Percentiles rank a stretch among this genome's conserved stretches.
Conservation (phyloP, 495 filamentous ascomycete species). For the Neurospora sp. region DNA sequence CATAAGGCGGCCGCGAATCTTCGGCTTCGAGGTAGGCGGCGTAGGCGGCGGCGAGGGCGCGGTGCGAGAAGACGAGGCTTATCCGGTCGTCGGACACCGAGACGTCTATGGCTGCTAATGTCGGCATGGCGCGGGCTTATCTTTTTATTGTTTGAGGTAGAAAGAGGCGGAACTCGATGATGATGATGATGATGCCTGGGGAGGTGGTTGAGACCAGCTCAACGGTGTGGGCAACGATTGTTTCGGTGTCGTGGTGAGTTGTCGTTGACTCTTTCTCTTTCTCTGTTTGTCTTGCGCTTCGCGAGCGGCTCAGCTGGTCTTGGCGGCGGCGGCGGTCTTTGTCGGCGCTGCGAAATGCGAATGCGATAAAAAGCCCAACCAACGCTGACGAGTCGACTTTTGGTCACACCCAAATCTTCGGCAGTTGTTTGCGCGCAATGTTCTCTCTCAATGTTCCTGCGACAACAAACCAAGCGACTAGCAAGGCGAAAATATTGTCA, state of each 20-base stretch:
- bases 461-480: neutral
- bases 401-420: neutral
- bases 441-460: neutral
- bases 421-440: neutral
- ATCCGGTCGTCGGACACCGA: conserved; percentile 20
- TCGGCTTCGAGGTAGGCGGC: conserved; percentile 17
- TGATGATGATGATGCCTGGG: neutral
- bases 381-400: neutral
- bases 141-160: neutral
- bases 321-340: neutral
- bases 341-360: neutral
- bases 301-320: neutral
- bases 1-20: conserved; percentile 9
- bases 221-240: neutral
- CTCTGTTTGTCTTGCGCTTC: neutral
- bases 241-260: neutral
- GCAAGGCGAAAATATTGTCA: neutral
- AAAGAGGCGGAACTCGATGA: neutral
- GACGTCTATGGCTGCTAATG: conserved; percentile 21
- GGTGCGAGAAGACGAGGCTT: conserved; percentile 22
- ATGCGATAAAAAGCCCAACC: neutral
- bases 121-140: conserved; percentile 11
- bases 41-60: conserved; percentile 20
- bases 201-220: neutral
- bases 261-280: neutral